These are phyloP conservation scores for Mortierella antarctica DNA, from an alignment of 192 early-diverging fungal genomes.

Conservation along the genomic window DNA sequence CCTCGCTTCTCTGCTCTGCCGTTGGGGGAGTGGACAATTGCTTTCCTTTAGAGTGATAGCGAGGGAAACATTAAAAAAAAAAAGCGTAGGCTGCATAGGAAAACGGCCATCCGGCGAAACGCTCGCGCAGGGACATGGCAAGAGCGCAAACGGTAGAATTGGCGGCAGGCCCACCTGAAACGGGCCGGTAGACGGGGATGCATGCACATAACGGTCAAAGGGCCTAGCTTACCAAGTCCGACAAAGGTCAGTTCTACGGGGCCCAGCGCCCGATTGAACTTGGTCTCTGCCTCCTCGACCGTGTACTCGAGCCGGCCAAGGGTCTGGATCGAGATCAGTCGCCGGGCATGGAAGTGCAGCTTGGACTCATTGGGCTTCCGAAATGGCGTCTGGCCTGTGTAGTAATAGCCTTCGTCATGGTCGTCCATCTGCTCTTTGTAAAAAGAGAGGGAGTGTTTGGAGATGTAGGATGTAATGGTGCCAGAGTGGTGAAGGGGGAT, in stretches of 20 bases:
- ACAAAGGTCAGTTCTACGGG: slow-evolving; percentile 51
- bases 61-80: too few relatives aligned
- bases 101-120: too few relatives aligned
- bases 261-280: slow-evolving; percentile 51
- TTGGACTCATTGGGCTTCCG: slow-evolving; percentile 44
- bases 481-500: too few relatives aligned
- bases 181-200: background rate
- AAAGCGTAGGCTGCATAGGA: too few relatives aligned
- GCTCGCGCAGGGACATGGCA: background rate
- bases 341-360: slow-evolving; percentile 37
- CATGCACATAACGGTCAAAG: background rate
- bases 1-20: too few relatives aligned
- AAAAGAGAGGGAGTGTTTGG: slow-evolving; percentile 36
- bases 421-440: slow-evolving; percentile 46
- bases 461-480: slow-evolving; percentile 6
- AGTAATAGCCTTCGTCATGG: slow-evolving; percentile 43
- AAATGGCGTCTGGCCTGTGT: slow-evolving; percentile 50
- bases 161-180: background rate
- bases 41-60: too few relatives aligned
- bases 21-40: too few relatives aligned
- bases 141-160: background rate
- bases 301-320: slow-evolving; percentile 47
- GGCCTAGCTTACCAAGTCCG: slow-evolving; percentile 46
- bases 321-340: slow-evolving; percentile 50
- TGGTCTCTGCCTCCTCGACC: slow-evolving; percentile 51